These are phyloP conservation scores for Saitozyma podzolica DNA, from an alignment of 768 basidiomycete genomes.

Conservation along the genomic window DNA sequence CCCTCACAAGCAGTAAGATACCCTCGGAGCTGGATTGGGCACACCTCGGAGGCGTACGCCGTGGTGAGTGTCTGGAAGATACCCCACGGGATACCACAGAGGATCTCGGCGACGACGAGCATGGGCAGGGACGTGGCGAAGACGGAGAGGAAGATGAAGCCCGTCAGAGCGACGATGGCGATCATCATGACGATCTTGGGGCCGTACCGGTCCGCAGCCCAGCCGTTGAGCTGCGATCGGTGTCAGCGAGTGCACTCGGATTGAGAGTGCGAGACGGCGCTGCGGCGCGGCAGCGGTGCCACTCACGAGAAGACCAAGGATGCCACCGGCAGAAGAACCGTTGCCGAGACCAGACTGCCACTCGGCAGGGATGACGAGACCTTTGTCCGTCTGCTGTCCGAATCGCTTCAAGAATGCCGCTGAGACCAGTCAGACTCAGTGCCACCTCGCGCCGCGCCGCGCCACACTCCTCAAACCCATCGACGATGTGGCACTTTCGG, in stretches of 20 bases:
- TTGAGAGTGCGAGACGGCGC: too few relatives aligned
- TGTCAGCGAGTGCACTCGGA: too few relatives aligned
- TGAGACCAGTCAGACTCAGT: conserved; percentile 8
- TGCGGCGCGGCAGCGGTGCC: too few relatives aligned
- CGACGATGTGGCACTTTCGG: too few relatives aligned
- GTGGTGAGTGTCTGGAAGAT: conserved; percentile 32
- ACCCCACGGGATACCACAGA: conserved; percentile 51
- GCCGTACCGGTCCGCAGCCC: conserved; percentile 46
- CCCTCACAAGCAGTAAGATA: conserved; percentile 30
- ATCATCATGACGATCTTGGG: conserved; percentile 39
- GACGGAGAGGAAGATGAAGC: conserved; percentile 20
- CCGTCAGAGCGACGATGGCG: conserved; percentile 20
- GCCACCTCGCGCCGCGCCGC: too few relatives aligned
- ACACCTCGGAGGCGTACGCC: conserved; percentile 43
- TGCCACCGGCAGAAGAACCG: neutral
- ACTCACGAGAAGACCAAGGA: conserved; percentile 16
- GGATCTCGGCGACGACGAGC: conserved; percentile 17
- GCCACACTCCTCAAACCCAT: conserved; percentile 16
- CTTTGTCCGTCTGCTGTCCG: conserved; percentile 18
- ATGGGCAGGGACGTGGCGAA: conserved; percentile 15
- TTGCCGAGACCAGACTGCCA: conserved; percentile 29
- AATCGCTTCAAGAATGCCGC: conserved; percentile 35
- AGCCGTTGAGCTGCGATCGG: conserved; percentile 12
- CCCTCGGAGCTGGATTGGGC: conserved; percentile 35
- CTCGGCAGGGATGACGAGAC: conserved; percentile 44